A percentile compares a stretch with the other conserved stretches of the same genome.
phyloP scores from a whole-genome alignment of 768 basidiomycete species.

The Xerocomellus dryophilus region DNA sequence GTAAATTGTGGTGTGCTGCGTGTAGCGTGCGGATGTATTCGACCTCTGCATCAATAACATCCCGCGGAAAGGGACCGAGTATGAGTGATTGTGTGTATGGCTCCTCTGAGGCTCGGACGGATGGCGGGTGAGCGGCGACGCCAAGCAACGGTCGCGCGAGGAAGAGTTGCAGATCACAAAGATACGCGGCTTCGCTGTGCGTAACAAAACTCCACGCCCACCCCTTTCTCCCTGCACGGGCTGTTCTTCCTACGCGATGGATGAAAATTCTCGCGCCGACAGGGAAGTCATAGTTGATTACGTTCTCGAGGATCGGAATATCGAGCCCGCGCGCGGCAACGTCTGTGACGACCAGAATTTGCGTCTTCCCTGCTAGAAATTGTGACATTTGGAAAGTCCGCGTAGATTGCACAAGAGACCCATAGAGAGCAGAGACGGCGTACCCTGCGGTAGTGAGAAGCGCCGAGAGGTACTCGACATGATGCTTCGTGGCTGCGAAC shows the following conservation, averaged over 20 bases:
- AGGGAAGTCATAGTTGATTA: slow-evolving; percentile 98
- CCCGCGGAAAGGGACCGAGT: slow-evolving; percentile 80
- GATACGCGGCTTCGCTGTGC: slow-evolving; percentile 79
- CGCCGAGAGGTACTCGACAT: slow-evolving; percentile 88
- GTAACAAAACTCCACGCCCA: slow-evolving; percentile 97
- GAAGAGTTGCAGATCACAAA: slow-evolving; percentile 92
- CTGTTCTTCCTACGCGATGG: slow-evolving; percentile 95
- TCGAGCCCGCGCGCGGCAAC: slow-evolving; percentile 98
- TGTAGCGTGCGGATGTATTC: slow-evolving; percentile 74
- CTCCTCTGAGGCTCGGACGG: slow-evolving; percentile 48
- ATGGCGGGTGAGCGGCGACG: slow-evolving; percentile 33
- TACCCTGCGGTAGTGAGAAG: slow-evolving; percentile 82
- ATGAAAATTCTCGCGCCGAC: slow-evolving; percentile 91
- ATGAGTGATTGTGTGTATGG: slow-evolving; percentile 70
- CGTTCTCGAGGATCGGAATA: slow-evolving; percentile 93
- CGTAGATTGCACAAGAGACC: slow-evolving; percentile 89
- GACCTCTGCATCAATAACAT: slow-evolving; percentile 75
- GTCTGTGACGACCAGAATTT: slow-evolving; percentile 92
- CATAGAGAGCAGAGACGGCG: slow-evolving; percentile 90
- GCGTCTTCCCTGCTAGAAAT: slow-evolving; percentile 78
- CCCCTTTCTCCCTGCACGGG: slow-evolving; percentile 89
- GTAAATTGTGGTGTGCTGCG: slow-evolving; percentile 59
- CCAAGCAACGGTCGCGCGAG: slow-evolving; percentile 72
- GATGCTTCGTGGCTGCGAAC: slow-evolving; percentile 96
- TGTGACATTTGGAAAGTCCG: slow-evolving; percentile 87